Evolutionary conservation across 225 moss, liverwort and hornwort genomes (phyloP).

Genomic region (Polytrichum commune): DNA sequence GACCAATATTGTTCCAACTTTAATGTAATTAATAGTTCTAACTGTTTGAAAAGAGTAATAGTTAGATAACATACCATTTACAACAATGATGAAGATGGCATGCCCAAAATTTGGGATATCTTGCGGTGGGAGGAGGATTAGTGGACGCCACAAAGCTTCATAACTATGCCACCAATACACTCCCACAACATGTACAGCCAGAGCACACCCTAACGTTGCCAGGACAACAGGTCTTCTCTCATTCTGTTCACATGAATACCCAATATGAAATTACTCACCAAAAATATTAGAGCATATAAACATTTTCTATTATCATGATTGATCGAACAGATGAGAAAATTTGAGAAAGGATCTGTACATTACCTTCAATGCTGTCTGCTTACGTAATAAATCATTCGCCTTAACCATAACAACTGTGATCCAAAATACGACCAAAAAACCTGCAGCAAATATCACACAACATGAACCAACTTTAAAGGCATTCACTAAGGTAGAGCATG

Average conservation of each 20-base stretch:
- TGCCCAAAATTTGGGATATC: slow-evolving; percentile 91
- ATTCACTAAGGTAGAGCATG: no score
- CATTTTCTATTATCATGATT: neutral
- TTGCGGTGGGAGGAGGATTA: slow-evolving; percentile 71
- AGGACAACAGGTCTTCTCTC: slow-evolving; percentile 74
- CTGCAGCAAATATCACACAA: slow-evolving; percentile 29
- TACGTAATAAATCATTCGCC: slow-evolving; percentile 84
- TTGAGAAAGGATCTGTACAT: neutral
- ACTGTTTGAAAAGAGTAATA: no score
- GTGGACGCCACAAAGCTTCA: slow-evolving; percentile 83
- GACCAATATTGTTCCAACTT: no score
- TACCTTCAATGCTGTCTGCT: slow-evolving; percentile 94
- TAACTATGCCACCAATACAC: slow-evolving; percentile 91
- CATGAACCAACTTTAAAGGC: no score
- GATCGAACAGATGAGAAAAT: neutral
- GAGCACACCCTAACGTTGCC: slow-evolving; percentile 55
- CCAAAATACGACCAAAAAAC: slow-evolving; percentile 90
- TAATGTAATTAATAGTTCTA: no score
- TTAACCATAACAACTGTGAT: slow-evolving; percentile 86
- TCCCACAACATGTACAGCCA: slow-evolving; percentile 67
- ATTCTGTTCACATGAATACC: slow-evolving; percentile 46
- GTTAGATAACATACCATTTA: slow-evolving; percentile 54
- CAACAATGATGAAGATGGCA: slow-evolving; percentile 85
- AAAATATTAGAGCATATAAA: neutral
- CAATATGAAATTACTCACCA: neutral